Base-by-base conservation (phyloP, 1,284 basidiomycete species). In the Mycena citricolor region DNA sequence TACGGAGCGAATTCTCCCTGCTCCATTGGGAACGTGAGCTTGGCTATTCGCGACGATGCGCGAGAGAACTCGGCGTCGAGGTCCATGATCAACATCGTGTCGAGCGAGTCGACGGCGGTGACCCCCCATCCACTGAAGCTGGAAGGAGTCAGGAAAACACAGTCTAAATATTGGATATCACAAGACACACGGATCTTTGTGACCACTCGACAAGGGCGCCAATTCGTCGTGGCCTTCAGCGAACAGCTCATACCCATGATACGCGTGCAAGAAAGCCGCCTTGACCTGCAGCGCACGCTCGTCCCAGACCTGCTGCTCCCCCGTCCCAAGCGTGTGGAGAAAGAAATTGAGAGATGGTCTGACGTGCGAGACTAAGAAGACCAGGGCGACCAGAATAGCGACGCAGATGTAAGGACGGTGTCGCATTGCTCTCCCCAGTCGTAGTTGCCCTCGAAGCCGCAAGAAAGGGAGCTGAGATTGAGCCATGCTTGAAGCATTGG, bases 121-220 rank as follows among this genome's bases (percentile, higher is more conserved):
- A 94, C 84, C 11, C 90, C 91, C 93, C 94, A 97, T 7, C 88
- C 83, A 58, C 86, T 86, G 60, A 86, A 84, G 44, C 85, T 86
- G 52, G 10, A n/a, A n/a, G n/a, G n/a, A n/a, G n/a, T n/a, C n/a
- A n/a, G n/a, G n/a, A n/a, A n/a, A n/a, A n/a, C n/a, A n/a, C n/a
- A n/a, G n/a, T n/a, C n/a, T n/a, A n/a, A n/a, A n/a, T n/a, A n/a
- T n/a, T n/a, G n/a, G n/a, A n/a, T n/a, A n/a, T n/a, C n/a, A n/a
- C n/a, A n/a, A n/a, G n/a, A 57, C 76, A 50, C 52, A 86, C 84
- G 76, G 77, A 61, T 84, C 68, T 13, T 66, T 57, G 13, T 61
- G 64, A 3, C 42, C 49, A 37, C 76, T 73, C 3, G 74, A 67
- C 12, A 81, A 3, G 0, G 85, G 83, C 14, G 57, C 59, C 12